phyloP scores from a whole-genome alignment of 2,329 filamentous ascomycete genomes.

The Neurospora crassa region DNA sequence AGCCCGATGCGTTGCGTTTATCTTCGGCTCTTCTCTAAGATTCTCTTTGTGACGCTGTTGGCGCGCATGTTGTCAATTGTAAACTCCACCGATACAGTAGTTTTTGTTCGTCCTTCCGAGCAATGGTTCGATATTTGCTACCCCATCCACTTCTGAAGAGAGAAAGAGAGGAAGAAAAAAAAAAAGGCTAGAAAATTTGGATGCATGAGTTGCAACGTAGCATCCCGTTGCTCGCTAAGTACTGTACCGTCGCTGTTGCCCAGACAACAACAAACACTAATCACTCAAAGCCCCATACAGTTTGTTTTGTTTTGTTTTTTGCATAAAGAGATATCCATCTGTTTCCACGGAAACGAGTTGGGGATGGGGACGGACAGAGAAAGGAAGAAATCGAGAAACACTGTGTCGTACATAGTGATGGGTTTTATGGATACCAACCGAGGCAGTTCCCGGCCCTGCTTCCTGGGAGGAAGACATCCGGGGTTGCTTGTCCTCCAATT shows the following conservation, averaged over 20 bases:
- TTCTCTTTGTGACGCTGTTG: neutral
- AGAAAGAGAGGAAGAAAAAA: neutral
- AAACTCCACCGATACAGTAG: neutral
- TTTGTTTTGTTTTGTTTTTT: neutral
- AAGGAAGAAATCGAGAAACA: neutral
- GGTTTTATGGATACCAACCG: neutral
- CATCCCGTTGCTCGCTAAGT: neutral
- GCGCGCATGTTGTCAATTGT: neutral
- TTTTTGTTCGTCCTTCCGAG: no score
- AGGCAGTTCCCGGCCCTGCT: neutral
- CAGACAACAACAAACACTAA: neutral
- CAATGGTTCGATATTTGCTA: neutral
- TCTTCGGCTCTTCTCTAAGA: neutral
- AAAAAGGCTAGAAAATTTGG: neutral
- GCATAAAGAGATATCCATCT: neutral
- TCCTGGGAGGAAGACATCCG: neutral
- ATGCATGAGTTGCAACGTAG: neutral
- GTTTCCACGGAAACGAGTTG: neutral
- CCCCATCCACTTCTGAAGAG: neutral
- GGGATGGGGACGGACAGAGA: neutral
- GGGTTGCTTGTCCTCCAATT: neutral
- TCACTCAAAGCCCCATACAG: neutral
- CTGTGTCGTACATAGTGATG: neutral
- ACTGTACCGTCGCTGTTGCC: neutral
- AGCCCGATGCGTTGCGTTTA: neutral